Evolutionary conservation across 2,329 filamentous ascomycete genomes (phyloP), one percentile per base, ranked within the genome.

Genomic region (Talaromyces amestolkiae): DNA sequence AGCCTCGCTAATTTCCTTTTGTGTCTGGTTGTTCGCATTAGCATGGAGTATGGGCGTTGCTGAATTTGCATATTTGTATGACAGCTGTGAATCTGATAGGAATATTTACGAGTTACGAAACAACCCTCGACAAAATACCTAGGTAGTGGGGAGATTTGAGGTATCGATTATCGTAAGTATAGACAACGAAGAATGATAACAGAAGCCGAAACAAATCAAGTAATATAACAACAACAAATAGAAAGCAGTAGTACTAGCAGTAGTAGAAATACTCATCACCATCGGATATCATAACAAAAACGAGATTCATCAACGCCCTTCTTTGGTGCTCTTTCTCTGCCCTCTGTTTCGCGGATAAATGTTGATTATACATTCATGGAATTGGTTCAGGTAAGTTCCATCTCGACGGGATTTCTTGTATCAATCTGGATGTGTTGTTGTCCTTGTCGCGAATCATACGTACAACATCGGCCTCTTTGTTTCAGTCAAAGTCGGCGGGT

Each of bases 1-100:
- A 81, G 70, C 78, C 77, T 65, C 77, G 79, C 33, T 81, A 72
- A 62, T 45, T 35, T 37, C 6, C 43, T 13, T 22, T 37, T 54
- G 43, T 24, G 9, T 31, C 33, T 53, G 13, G 51, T 62, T 65
- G 65, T 68, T 65, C 65, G 56, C 56, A 59, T 59, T 59, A 59
- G 56, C 56, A 59, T 59, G 56, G 56, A 59, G 56, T 59, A 59
- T 33, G 8, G 49, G 56, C 56, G 56, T 45, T 41, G 19, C 39
- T n/a, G 31, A 10, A 5, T 39, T 39, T 22, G 53, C 33, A 15
- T 39, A 27, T 53, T 19, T 22, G 51, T 35, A 54, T 54, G 51
- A 35, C 17, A 22, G n/a, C n/a, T 33, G 49, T 53, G 49, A 5
- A 53, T 53, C 22, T 22, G 31, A 53, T 53, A 53, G 15, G 24